These are phyloP conservation scores for Isatis lusitanica DNA, from an alignment of 441 rosid species.

Conservation along the genomic window DNA sequence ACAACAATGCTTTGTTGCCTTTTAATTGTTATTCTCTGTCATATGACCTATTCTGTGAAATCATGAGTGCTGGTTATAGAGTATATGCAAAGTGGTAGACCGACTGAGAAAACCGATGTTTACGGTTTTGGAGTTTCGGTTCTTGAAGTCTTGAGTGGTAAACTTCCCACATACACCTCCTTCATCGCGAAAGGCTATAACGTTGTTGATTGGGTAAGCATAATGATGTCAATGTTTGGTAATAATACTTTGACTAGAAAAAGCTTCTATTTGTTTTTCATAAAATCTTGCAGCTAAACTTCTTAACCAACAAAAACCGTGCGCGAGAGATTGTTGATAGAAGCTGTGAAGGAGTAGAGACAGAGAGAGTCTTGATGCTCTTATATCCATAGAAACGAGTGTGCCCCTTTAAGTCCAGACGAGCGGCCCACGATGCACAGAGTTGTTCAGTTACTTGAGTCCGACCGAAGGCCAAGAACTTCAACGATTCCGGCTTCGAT, in stretches of 20 bases:
- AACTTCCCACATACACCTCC: slow-evolving; percentile 94
- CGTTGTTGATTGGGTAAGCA: slow-evolving; percentile 93
- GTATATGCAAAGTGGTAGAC: slow-evolving; percentile 98
- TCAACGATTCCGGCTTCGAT: slow-evolving; percentile 70
- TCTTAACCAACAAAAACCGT: slow-evolving; percentile 62
- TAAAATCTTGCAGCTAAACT: slow-evolving; percentile 70
- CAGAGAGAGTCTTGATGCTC: slow-evolving; percentile 82
- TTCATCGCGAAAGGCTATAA: slow-evolving; percentile 97
- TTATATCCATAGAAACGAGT: slow-evolving; percentile 83
- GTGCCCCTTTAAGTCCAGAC: slow-evolving; percentile 77
- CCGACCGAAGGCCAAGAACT: slow-evolving; percentile 97
- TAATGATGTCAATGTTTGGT: slow-evolving; percentile 7
- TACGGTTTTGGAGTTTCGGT: slow-evolving; percentile 95
- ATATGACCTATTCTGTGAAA: background rate
- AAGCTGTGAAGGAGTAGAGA: slow-evolving; percentile 80
- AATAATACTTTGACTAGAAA: background rate
- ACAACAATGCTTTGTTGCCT: background rate
- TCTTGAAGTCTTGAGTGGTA: slow-evolving; percentile 95
- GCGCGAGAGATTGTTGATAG: slow-evolving; percentile 74
- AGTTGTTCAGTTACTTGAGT: slow-evolving; percentile 88
- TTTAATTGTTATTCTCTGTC: background rate
- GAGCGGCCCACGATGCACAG: slow-evolving; percentile 98
- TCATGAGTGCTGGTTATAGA: slow-evolving; percentile 46
- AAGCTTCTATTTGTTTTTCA: background rate
- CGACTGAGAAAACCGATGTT: slow-evolving; percentile 97